phyloP scores from a whole-genome alignment of 208 protist species.

The Jaenimonas drosophilae region DNA sequence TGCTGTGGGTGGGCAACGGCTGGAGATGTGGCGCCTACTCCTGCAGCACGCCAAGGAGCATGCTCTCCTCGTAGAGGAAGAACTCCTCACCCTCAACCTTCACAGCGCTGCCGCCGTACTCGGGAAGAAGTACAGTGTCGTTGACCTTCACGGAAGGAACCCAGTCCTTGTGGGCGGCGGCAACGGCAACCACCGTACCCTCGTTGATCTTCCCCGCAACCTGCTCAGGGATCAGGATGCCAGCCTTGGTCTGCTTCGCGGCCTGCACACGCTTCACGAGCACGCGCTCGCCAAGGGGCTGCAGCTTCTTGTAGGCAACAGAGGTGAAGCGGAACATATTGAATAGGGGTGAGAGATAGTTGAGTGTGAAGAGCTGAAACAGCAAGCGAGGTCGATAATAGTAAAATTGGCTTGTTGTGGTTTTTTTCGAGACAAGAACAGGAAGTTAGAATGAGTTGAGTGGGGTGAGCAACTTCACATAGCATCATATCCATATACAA shows the following conservation, averaged over 20 bases:
- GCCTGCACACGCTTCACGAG: conserved; percentile 80
- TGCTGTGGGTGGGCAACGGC: no score
- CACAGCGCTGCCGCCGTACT: conserved; percentile 81
- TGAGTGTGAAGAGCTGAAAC: no score
- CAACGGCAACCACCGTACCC: conserved; percentile 84
- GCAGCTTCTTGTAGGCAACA: conserved; percentile 76
- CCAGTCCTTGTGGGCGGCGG: conserved; percentile 85
- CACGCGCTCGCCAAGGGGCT: conserved; percentile 86
- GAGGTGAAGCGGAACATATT: conserved; percentile 74
- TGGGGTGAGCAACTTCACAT: no score
- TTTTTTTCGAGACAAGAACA: no score
- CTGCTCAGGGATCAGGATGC: conserved; percentile 89
- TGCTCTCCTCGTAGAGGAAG: conserved; percentile 85
- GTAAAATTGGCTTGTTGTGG: no score
- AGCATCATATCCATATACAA: no score
- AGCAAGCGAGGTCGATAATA: no score
- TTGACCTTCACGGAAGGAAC: conserved; percentile 82
- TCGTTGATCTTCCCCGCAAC: conserved; percentile 90
- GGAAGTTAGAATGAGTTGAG: no score
- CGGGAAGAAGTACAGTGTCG: conserved; percentile 86
- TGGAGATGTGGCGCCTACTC: no score
- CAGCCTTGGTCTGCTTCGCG: conserved; percentile 90
- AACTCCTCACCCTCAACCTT: conserved; percentile 91
- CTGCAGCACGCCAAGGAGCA: conserved; percentile 77
- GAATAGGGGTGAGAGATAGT: no score